phyloP scores from a whole-genome alignment of 2,329 filamentous ascomycete genomes.

The Fusarium metavorans region DNA sequence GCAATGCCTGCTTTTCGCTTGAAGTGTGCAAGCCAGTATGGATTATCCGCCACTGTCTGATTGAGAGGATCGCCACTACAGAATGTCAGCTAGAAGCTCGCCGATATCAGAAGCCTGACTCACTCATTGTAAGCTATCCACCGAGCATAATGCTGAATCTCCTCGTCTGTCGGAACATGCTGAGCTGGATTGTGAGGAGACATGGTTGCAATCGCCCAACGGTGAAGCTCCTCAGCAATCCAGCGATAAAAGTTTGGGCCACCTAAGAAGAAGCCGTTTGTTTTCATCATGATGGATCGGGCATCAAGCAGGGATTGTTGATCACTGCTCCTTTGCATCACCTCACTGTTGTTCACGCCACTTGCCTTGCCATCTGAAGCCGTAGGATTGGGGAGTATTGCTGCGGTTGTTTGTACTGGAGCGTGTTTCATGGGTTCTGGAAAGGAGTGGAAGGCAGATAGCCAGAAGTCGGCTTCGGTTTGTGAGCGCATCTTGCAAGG shows the following conservation, averaged over 20 bases:
- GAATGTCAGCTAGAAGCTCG: neutral
- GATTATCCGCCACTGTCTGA: conserved; percentile 6
- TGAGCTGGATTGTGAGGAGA: conserved; percentile 47
- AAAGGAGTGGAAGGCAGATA: conserved; percentile 2
- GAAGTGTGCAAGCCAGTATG: conserved; percentile 5
- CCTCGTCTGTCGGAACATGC: conserved; percentile 50
- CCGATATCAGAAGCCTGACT: rapidly evolving
- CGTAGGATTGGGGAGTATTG: neutral
- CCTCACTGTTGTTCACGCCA: neutral
- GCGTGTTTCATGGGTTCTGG: neutral
- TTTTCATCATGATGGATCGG: conserved; percentile 1
- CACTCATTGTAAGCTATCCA: conserved; percentile 49
- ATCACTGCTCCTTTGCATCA: neutral
- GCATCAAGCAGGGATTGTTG: conserved; percentile 8
- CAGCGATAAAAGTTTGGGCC: conserved; percentile 39
- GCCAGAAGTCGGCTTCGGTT: conserved; percentile 5
- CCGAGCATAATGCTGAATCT: conserved; percentile 50
- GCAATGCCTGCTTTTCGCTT: neutral
- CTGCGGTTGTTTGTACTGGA: neutral
- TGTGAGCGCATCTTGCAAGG: neutral
- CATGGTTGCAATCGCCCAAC: conserved; percentile 45
- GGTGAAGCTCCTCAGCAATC: conserved; percentile 34
- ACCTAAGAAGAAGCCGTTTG: conserved; percentile 33
- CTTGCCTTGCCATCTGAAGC: neutral
- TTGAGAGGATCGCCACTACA: conserved; percentile 5